Conservation (phyloP, 1,284 basidiomycete species). For the Moesziomyces antarcticus region DNA sequence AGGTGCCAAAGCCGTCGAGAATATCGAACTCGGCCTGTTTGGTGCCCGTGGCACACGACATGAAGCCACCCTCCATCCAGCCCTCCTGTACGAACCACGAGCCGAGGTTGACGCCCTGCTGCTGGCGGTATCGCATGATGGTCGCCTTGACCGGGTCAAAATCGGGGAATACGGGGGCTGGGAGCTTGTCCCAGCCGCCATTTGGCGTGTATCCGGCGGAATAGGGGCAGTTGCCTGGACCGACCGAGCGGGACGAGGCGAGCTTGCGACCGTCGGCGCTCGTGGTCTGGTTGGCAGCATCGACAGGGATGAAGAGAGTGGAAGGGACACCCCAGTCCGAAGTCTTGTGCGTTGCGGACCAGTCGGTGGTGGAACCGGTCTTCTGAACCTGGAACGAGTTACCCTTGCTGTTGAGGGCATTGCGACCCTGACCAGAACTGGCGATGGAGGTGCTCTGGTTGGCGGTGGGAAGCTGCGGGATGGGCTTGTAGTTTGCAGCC, state of each 20-base stretch:
- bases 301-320: constrained; percentile 51
- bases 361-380: constrained; percentile 22
- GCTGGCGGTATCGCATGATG: constrained; percentile 63
- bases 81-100: constrained; percentile 76
- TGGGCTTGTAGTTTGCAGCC: constrained; percentile 67
- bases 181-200: constrained; percentile 50
- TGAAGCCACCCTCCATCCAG: constrained; percentile 81
- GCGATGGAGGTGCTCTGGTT: constrained; percentile 19
- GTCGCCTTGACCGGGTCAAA: constrained; percentile 63
- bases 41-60: constrained; percentile 74
- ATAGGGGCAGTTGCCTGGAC: constrained; percentile 57
- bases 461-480: constrained; percentile 52
- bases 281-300: constrained; percentile 19
- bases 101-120: constrained; percentile 60
- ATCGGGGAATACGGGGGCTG: constrained; percentile 50
- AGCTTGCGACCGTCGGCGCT: constrained; percentile 25
- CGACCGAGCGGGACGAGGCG: constrained; percentile 46
- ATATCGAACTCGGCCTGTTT: constrained; percentile 71
- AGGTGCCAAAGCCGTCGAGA: constrained; percentile 72
- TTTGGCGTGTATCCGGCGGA: constrained; percentile 57
- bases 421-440: constrained; percentile 9
- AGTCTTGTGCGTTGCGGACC: constrained; percentile 32
- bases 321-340: constrained; percentile 57
- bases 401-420: constrained; percentile 19
- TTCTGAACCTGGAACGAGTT: constrained; percentile 44